Base-by-base conservation (phyloP, 2,329 filamentous ascomycete species). In the Fusarium mangiferae region DNA sequence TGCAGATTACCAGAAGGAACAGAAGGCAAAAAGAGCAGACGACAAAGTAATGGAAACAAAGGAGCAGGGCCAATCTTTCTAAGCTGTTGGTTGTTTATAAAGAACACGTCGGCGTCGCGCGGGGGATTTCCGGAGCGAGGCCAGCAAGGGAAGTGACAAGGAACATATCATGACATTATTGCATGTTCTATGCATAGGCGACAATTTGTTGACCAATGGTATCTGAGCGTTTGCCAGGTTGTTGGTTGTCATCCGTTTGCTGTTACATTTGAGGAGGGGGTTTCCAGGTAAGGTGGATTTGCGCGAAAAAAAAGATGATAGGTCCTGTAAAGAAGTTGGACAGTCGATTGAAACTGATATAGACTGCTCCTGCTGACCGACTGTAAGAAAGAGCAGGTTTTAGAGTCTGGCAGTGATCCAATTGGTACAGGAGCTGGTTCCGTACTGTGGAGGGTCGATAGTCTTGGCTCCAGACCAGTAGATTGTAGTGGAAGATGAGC, bases 1-100 rank as follows among this genome's bases (percentile, higher is more conserved):
- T 12, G 11, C 5, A n/a, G 2, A 9, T 5, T n/a, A 0, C 5
- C 3, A n/a, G 0, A n/a, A 9, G 7, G 2, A n/a, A 13, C 13
- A 7, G 4, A 48, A 30, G 13, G 13, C 13, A 17, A 24, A 44
- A 0, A n/a, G 0, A 8, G 10, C 18, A 26, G 26, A 10, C 7
- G 20, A 1, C 0, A 30, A 30, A n/a, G 22, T 2, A 9, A 30
- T 17, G 3, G 2, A 18, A 13, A n/a, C 11, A 18, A 30, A 49
- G 3, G 15, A 33, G 46, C 22, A 49, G 46, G 3, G 28, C 0
- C 2, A 24, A 0, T 33, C 22, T 2, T 33, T 49, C 33, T 33
- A 7, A 7, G 0, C 5, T 33, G 46, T 49, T 49, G 28, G 46
- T 49, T 18, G 22, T 18, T 3, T 24, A 0, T 5, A 14, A 14